Evolutionary conservation across 225 moss, liverwort and hornwort species (phyloP), one percentile per base, ranked within the genome.

Genomic region (Asterella californica): DNA sequence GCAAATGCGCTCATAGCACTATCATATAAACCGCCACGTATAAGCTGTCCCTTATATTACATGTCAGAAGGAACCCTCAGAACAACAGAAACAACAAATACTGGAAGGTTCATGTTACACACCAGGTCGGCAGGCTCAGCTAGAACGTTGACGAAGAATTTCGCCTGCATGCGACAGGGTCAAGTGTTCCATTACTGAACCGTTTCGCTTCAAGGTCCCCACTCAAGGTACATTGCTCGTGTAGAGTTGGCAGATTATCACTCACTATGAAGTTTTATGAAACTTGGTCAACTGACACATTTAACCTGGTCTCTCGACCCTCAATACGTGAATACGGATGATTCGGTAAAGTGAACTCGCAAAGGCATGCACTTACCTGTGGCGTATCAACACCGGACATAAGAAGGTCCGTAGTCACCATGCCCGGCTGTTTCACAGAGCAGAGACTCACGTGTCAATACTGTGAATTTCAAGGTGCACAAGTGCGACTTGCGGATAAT

Each of bases 351-450:
- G 42, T 36, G 2, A 17, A 21, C 18, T 36, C 15, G 36, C 34
- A 17, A 15, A 36, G 36, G 18, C 36, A 17, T 15, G 14, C 0
- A 67, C 67, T 47, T 85, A 92, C 96, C 92, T 96, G 94, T 46
- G 91, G 89, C 21, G 95, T 84, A 72, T 88, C 94, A 82, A 82
- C 84, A 55, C 99, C 99, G 45, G 93, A 90, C 99, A 99, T 93
- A 49, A 99, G 90, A 82, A 99, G 92, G 79, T 93, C 93, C 53
- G 99, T 99, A 33, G 99, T 95, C 84, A 99, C 99, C 99, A 99
- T 95, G 73, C 99, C 95, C 72, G 99, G 99, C 97, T 99, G 88
- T 86, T 78, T 70, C 71, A 80, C 76, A 60, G 27, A 61, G 65
- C 77, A 87, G 72, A 79, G 62, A 27, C 66, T 60, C 32, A 2